A percentile compares a stretch with the other conserved stretches of the same genome.
phyloP scores from a whole-genome alignment of 305 asterid species.

The Solanum chacoense region DNA sequence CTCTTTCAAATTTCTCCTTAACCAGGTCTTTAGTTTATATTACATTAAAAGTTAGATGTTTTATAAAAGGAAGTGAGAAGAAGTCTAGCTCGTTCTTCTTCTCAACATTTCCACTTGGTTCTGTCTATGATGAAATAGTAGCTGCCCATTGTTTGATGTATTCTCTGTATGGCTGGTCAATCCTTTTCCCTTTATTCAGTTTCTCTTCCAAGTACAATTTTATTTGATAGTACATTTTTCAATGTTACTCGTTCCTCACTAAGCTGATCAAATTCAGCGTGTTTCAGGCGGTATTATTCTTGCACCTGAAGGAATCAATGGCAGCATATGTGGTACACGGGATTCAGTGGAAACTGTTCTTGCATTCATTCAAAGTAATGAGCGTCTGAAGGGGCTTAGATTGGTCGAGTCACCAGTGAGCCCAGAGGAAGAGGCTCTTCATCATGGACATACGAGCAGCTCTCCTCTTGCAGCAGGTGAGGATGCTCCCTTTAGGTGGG shows the following conservation, averaged over 20 bases:
- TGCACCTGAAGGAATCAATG: conserved; percentile 96
- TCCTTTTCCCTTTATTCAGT: not conserved
- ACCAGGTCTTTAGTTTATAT: not conserved
- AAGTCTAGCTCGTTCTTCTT: not conserved
- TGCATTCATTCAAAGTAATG: conserved; percentile 55
- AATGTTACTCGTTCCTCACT: conserved; percentile 33
- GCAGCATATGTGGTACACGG: conserved; percentile 80
- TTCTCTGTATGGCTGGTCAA: not conserved
- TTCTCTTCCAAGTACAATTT: not conserved
- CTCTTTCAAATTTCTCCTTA: not conserved
- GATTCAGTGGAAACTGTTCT: conserved; percentile 65
- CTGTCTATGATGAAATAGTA: not conserved
- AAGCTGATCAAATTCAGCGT: conserved; percentile 71
- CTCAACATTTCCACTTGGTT: not conserved
- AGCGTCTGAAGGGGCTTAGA: conserved; percentile 61
- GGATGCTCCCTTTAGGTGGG: conserved; percentile 97
- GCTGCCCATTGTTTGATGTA: not conserved
- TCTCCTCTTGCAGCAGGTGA: conserved; percentile 97
- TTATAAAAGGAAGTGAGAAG: not conserved
- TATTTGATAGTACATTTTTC: not conserved
- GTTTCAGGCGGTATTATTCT: conserved; percentile 98
- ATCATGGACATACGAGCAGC: conserved; percentile 69
- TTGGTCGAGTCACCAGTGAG: conserved; percentile 82
- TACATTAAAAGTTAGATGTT: not conserved
- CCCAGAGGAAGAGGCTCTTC: conserved; percentile 96